These are phyloP conservation scores for Yarrowia yakushimensis DNA, from an alignment of 805 yeast species.

Conservation along the genomic window DNA sequence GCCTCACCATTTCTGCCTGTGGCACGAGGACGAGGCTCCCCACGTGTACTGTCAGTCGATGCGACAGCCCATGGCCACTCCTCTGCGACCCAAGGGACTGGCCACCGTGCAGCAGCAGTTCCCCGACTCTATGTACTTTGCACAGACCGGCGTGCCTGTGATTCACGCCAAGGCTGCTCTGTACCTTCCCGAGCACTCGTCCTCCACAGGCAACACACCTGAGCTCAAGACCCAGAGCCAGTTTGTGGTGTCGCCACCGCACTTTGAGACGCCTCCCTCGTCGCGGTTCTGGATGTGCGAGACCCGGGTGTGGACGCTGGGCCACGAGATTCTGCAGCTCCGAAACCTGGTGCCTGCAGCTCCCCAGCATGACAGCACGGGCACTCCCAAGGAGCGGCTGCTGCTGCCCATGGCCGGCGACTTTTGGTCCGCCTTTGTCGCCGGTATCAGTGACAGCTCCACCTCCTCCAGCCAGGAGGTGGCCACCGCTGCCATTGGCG, in stretches of 20 bases:
- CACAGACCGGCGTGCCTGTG: slow-evolving; percentile 32
- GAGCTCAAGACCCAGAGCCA: slow-evolving; percentile 24
- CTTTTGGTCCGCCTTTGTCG: slow-evolving; percentile 41
- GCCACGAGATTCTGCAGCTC: slow-evolving; percentile 34
- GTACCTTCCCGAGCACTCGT: slow-evolving; percentile 27
- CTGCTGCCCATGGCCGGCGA: slow-evolving; percentile 39
- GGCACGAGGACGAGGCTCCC: slow-evolving; percentile 30
- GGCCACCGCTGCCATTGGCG: slow-evolving; percentile 19
- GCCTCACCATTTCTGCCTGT: slow-evolving; percentile 35
- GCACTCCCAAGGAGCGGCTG: slow-evolving; percentile 36
- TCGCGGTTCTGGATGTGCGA: slow-evolving; percentile 34
- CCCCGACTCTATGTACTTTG: slow-evolving; percentile 30
- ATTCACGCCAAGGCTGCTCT: slow-evolving; percentile 37
- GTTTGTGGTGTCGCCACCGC: slow-evolving; percentile 19
- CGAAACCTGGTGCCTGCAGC: slow-evolving; percentile 31
- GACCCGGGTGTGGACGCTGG: slow-evolving; percentile 38
- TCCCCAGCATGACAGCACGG: slow-evolving; percentile 28
- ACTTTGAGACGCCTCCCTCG: slow-evolving; percentile 8
- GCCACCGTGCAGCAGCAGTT: slow-evolving; percentile 33
- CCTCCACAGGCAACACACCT: background rate
- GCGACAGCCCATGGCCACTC: slow-evolving; percentile 39
- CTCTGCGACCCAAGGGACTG: slow-evolving; percentile 34
- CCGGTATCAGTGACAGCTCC: slow-evolving; percentile 32
- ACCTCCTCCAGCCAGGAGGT: slow-evolving; percentile 3
- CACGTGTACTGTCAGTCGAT: slow-evolving; percentile 37